Evolutionary conservation across 1,139 yeast genomes (phyloP).

Genomic region (Suzukiozyma palmioleophila): DNA sequence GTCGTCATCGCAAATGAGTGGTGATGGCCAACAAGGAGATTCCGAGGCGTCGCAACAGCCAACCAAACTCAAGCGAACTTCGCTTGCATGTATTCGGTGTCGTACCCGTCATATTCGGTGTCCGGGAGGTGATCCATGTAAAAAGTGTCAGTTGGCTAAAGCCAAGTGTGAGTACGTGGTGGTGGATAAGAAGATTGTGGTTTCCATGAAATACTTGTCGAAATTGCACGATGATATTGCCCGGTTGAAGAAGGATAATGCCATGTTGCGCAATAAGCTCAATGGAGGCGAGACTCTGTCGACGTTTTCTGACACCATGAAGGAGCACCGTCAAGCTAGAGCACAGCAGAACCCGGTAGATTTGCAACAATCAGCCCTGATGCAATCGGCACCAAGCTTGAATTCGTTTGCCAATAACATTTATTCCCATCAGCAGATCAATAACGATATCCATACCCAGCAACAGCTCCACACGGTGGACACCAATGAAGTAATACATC

Average conservation of each 20-base stretch:
- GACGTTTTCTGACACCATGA: constrained; percentile 1
- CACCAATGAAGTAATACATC: constrained; percentile 50
- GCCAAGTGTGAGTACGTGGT: constrained; percentile 71
- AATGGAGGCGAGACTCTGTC: constrained; percentile 24
- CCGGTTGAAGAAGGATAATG: constrained; percentile 49
- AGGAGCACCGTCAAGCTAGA: constrained; percentile 7
- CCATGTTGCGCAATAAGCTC: constrained; percentile 45
- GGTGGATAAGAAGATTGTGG: constrained; percentile 74
- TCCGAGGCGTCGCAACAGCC: neutral
- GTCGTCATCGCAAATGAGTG: neutral
- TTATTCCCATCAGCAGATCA: constrained; percentile 3
- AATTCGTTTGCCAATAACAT: constrained; percentile 1
- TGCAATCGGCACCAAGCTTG: constrained; percentile 2
- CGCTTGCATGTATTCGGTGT: constrained; percentile 62
- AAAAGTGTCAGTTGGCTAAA: constrained; percentile 56
- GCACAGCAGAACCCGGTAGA: constrained; percentile 6
- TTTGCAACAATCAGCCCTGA: constrained; percentile 3
- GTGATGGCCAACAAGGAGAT: neutral
- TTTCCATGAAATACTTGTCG: constrained; percentile 68
- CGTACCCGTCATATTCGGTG: constrained; percentile 74
- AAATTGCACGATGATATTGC: constrained; percentile 65
- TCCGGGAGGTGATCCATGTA: constrained; percentile 78
- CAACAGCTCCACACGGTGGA: constrained; percentile 7
- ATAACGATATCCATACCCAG: constrained; percentile 1
- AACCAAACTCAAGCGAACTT: constrained; percentile 26